A percentile compares a stretch with the other conserved stretches of the same genome.
phyloP scores from a whole-genome alignment of 1,284 basidiomycete species.

The Athelia sp. region DNA sequence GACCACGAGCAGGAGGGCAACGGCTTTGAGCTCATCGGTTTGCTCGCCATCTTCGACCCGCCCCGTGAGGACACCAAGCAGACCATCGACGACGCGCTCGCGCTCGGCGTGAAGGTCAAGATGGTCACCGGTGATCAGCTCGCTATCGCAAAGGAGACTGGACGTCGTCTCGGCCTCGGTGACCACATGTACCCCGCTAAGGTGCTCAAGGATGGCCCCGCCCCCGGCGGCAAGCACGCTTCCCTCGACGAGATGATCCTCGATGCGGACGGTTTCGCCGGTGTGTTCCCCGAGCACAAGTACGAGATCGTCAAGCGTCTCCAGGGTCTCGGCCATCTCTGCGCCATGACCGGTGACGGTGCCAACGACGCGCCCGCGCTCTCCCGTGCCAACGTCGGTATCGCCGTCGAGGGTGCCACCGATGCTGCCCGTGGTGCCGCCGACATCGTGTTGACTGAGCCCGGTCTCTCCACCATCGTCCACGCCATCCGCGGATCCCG shows the following conservation, averaged over 20 bases:
- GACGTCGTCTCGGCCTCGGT: conserved; percentile 89
- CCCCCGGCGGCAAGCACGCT: conserved; percentile 73
- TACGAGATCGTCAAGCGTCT: conserved; percentile 84
- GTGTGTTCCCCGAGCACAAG: conserved; percentile 98
- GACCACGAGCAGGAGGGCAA: conserved; percentile 84
- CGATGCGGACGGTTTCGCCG: conserved; percentile 89
- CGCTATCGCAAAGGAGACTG: conserved; percentile 98
- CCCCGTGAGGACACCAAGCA: conserved; percentile 98
- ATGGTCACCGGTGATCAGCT: conserved; percentile 99
- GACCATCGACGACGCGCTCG: conserved; percentile 95
- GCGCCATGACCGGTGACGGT: conserved; percentile 96
- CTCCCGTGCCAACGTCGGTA: conserved; percentile 94
- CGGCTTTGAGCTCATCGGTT: conserved; percentile 96
- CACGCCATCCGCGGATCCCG: conserved; percentile 94
- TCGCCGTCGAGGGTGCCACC: conserved; percentile 95
- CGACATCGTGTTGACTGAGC: conserved; percentile 93
- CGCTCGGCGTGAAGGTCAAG: conserved; percentile 97
- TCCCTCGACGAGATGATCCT: conserved; percentile 92
- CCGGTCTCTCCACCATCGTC: conserved; percentile 94
- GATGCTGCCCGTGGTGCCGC: conserved; percentile 94
- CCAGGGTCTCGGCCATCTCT: conserved; percentile 85
- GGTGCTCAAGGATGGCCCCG: conserved; percentile 89
- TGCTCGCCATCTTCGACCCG: conserved; percentile 97
- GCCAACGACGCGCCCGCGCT: conserved; percentile 95
- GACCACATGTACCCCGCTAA: conserved; percentile 98